Conservation (phyloP, 768 basidiomycete genomes). For the Tephrocybe sp. region DNA sequence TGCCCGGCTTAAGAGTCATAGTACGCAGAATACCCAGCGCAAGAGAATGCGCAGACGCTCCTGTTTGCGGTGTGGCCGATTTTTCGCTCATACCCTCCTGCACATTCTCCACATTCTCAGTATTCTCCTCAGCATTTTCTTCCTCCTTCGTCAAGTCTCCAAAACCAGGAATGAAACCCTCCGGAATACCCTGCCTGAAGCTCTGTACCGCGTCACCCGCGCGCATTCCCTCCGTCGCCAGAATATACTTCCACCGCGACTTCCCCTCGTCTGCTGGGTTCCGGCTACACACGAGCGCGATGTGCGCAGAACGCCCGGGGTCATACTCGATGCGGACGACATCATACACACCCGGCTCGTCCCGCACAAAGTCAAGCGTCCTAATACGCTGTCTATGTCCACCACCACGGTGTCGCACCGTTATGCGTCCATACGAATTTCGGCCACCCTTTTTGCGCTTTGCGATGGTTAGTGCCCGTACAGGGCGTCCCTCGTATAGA, state of each 20-base stretch:
- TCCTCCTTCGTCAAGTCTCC: conserved; percentile 24
- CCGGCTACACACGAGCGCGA: conserved; percentile 80
- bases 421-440: conserved; percentile 80
- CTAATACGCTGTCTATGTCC: conserved; percentile 89
- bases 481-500: conserved; percentile 82
- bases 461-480: conserved; percentile 79
- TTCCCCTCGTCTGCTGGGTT: conserved; percentile 50
- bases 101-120: too few species aligned
- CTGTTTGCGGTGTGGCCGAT: background rate
- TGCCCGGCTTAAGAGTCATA: conserved; percentile 84
- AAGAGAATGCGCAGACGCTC: conserved; percentile 61
- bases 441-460: conserved; percentile 86
- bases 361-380: conserved; percentile 80
- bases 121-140: conserved; percentile 17
- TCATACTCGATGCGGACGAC: conserved; percentile 97
- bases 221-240: conserved; percentile 86
- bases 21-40: conserved; percentile 85
- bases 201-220: conserved; percentile 89
- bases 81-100: conserved; percentile 17
- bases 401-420: conserved; percentile 87
- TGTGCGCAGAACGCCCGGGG: conserved; percentile 91
- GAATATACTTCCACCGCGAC: conserved; percentile 83
- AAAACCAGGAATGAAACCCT: conserved; percentile 63
- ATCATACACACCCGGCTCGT: conserved; percentile 79
- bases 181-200: conserved; percentile 80